Conservation (phyloP, 768 basidiomycete genomes). For the Auriculariales sp. region DNA sequence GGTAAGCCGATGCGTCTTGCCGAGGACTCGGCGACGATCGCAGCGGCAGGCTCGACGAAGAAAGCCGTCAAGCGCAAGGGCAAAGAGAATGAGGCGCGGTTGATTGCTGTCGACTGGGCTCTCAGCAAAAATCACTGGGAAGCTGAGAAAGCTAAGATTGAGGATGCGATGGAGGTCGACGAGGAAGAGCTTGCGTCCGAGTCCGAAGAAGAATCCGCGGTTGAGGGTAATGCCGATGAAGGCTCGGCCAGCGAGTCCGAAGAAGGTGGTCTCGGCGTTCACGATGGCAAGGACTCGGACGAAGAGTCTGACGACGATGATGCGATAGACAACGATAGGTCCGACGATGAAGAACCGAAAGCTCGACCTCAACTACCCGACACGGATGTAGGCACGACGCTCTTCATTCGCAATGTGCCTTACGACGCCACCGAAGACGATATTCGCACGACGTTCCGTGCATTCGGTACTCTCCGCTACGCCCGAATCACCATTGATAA, state of each 20-base stretch:
- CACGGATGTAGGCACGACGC: slow-evolving; percentile 77
- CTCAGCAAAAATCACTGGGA: slow-evolving; percentile 89
- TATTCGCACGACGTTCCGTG: slow-evolving; percentile 75
- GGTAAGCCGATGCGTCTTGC: slow-evolving; percentile 55
- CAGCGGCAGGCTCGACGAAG: slow-evolving; percentile 44
- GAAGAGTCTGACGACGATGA: slow-evolving; percentile 16
- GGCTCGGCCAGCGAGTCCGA: too few species aligned
- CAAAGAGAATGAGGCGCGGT: slow-evolving; percentile 29
- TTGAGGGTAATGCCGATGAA: slow-evolving; percentile 23
- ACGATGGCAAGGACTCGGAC: slow-evolving; percentile 13
- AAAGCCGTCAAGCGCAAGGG: slow-evolving; percentile 34
- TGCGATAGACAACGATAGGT: slow-evolving; percentile 14
- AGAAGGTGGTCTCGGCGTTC: slow-evolving; percentile 16
- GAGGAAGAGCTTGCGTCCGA: slow-evolving; percentile 8
- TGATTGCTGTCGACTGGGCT: slow-evolving; percentile 93
- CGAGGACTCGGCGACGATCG: slow-evolving; percentile 21
- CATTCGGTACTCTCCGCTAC: slow-evolving; percentile 86
- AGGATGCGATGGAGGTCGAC: slow-evolving; percentile 17
- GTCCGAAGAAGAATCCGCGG: background rate
- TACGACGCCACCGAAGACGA: slow-evolving; percentile 92
- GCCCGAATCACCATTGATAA: slow-evolving; percentile 80
- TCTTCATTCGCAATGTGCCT: slow-evolving; percentile 89
- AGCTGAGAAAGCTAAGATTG: slow-evolving; percentile 51
- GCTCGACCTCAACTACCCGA: slow-evolving; percentile 59
- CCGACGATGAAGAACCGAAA: slow-evolving; percentile 24